These are phyloP conservation scores for Chrysosporium keratinophilum DNA, from an alignment of 2,329 filamentous ascomycete genomes.

Conservation along the genomic window DNA sequence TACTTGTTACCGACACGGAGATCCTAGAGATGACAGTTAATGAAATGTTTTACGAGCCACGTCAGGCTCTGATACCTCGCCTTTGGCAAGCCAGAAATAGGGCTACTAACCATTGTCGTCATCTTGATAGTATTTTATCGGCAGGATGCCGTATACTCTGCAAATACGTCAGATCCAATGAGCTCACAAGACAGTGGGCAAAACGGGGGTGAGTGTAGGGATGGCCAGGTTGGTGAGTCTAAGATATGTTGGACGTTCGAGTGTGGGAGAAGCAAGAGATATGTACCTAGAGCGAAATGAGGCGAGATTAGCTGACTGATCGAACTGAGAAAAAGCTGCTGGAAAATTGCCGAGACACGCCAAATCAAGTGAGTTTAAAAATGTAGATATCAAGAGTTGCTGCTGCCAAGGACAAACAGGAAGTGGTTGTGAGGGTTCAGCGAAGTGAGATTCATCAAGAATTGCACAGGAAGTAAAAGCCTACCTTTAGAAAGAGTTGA, in stretches of 20 bases:
- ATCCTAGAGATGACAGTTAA: conserved; percentile 54
- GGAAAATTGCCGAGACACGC: no score
- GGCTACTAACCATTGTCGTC: conserved; percentile 51
- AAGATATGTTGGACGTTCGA: no score
- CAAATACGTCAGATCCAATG: background rate
- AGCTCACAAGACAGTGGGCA: background rate
- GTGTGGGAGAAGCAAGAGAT: no score
- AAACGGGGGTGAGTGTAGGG: background rate
- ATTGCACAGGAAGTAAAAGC: background rate
- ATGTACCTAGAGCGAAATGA: no score
- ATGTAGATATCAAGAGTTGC: no score
- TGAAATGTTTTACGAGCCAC: background rate
- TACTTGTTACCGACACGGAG: conserved; percentile 99
- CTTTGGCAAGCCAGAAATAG: background rate
- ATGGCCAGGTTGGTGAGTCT: no score
- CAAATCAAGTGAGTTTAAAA: no score
- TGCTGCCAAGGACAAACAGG: background rate
- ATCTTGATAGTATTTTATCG: conserved; percentile 33
- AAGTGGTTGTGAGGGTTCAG: background rate
- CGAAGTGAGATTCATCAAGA: background rate
- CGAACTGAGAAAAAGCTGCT: no score
- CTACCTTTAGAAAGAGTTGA: background rate
- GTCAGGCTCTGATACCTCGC: background rate
- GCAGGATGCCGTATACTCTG: background rate
- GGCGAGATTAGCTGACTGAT: no score